Base-by-base conservation (phyloP, 495 filamentous ascomycete species). In the Pyrenula massariospora region DNA sequence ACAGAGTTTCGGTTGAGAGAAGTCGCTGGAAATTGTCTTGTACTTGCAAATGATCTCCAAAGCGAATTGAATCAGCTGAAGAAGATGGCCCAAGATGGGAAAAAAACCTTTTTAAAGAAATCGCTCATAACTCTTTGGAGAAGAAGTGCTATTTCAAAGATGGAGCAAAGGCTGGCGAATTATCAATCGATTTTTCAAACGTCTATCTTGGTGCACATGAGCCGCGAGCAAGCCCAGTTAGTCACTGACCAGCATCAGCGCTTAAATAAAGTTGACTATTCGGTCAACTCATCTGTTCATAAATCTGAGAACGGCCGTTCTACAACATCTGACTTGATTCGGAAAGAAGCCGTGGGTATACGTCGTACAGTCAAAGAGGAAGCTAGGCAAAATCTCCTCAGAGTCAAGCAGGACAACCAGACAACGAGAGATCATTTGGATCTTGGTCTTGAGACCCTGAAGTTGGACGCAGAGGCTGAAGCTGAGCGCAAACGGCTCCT, bases 31-130 rank as follows among this genome's bases (percentile, higher is more conserved):
- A 60, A 22, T 24, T 60, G 58, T 25, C 10, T 42, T 10, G 36
- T 31, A n/a, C 53, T 25, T 10, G 10, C 49, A 22, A 24, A 21
- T n/a, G 19, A 59, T 22, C 57, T 59, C n/a, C 57, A 52, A 19
- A n/a, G 24, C 21, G 57, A 59, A 47, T 21, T 59, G 1, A 15
- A 1, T 2, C 50, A 52, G 47, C 22, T 59, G 47, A 52, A 8
- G 19, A 20, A 21, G 10, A 10, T 8, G n/a, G 19, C 19, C 8
- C 8, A 8, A 20, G 19, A 52, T 21, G 50, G 50, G 50, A 8
- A 20, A 19, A 8, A 19, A 52, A 24, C 50, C 20, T 10, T 24
- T 52, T 10, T 52, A 8, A 21, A 21, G 19, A 52, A 52, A 19
- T 20, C 50, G 5, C n/a, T 52, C 50, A 52, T 8, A 24, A 21